Evolutionary conservation across 108 stramenopile genomes (phyloP), one percentile per base, ranked within the genome.

Genomic region (Cafeteria roenbergensis): DNA sequence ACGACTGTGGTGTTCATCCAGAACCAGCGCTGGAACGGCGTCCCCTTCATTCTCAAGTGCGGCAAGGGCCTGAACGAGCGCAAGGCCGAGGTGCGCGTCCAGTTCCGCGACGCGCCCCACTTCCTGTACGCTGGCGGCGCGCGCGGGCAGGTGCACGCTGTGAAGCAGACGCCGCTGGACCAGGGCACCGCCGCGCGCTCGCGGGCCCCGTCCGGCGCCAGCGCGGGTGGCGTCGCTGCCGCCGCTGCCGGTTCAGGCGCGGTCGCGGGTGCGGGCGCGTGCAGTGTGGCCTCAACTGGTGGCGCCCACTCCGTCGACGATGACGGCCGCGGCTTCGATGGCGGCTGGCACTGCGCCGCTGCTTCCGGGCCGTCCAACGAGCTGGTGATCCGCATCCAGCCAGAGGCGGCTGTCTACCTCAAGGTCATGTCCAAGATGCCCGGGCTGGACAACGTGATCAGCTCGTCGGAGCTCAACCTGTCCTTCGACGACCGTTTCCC

Each of bases 51-150:
- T 55, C 73, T 98, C 60, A 94, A 93, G 75, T 92, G 92, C 0
- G 96, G 96, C 26, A 98, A 98, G 58, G 93, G 93, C 0, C 73
- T 95, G 48, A 84, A 94, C 67, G 91, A 95, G 72, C 78, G 89
- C 34, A 94, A 94, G 80, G 90, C 92, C 6, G 96, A 92, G 69
- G 83, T 92, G 72, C 84, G 95, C 9, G 78, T 97, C 64, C 93
- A 93, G 68, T 92, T 98, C 73, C 88, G 87, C 71, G 82, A 85
- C 52, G 57, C 78, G 20, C 77, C 79, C 34, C 34, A 48, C 27
- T 4, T 9, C 34, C 53, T 54, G 21, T 28, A 20, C 25, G n/a
- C n/a, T n/a, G 34, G 0, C 6, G 22, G 22, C 35, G 42, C 20
- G 29, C 30, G 17, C 21, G 53, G 53, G 63, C 14, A 26, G 63